Base-by-base conservation (phyloP, 495 filamentous ascomycete species). In the Talaromyces proteolyticus region DNA sequence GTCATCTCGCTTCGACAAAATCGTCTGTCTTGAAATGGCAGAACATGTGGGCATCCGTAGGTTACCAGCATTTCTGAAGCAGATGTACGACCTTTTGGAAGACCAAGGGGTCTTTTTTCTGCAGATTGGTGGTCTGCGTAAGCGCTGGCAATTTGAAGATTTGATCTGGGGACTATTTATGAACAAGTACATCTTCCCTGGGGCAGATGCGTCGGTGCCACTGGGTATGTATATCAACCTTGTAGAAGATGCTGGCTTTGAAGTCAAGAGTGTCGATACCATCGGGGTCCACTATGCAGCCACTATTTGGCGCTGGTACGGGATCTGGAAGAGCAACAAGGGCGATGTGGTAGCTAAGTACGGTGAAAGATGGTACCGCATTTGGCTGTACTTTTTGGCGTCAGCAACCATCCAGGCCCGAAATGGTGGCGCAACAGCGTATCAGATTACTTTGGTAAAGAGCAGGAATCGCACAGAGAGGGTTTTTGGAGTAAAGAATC, bases 301-400 rank as follows among this genome's bases (percentile, higher is more conserved):
- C 45, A 98, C 93, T 26, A 72, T 98, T 38, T 98, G 93, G 93
- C 82, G 88, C 62, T 98, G 93, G 93, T 98, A 98, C 75, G 77
- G 93, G 56, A 98, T 96, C 78, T 98, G 93, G 93, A 76, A 96
- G 66, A 91, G 78, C 65, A 98, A 97, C 79, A 77, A 79, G 51
- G 91, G 95, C 53, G 95, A 96, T 76, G 87, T 97, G 21, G 78
- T 85, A 64, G 90, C 87, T 49, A 97, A 96, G 77, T 98, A 97
- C 64, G 93, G 93, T 53, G 85, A 86, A 54, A 75, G 87, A 56
- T 98, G 93, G 93, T 98, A 89, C n/a, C 54, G 94, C 89, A 93
- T 97, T 67, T 98, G 93, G 93, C 91, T 96, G 66, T 96, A 82
- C 76, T 98, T 98, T 84, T 84, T 98, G 54, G 89, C 93, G 44